Evolutionary conservation across 352 stramenopile species (phyloP).

Genomic region (Halophytophthora batemanensis): DNA sequence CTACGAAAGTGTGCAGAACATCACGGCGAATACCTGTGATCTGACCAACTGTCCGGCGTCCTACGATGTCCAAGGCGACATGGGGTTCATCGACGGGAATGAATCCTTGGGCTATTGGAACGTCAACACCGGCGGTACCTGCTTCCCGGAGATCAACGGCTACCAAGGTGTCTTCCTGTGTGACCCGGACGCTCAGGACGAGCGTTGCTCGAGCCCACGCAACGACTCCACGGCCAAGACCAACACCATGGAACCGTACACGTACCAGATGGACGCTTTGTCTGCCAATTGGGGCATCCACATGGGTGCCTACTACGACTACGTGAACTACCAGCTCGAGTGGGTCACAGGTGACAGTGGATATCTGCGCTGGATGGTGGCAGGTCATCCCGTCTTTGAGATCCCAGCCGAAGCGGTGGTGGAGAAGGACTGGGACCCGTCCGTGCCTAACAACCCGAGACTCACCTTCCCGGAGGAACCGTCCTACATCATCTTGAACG

Average conservation of each 20-base stretch:
- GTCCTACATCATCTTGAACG: slow-evolving; percentile 73
- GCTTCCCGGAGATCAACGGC: slow-evolving; percentile 50
- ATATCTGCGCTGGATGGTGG: slow-evolving; percentile 53
- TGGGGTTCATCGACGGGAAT: slow-evolving; percentile 40
- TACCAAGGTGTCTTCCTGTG: slow-evolving; percentile 48
- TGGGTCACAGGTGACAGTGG: slow-evolving; percentile 50
- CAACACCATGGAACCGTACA: slow-evolving; percentile 38
- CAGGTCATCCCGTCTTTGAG: slow-evolving; percentile 50
- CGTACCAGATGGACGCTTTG: slow-evolving; percentile 66
- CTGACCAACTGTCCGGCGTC: slow-evolving; percentile 52
- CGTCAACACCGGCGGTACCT: slow-evolving; percentile 47
- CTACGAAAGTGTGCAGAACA: slow-evolving; percentile 33
- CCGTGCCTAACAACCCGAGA: slow-evolving; percentile 29
- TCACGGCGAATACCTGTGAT: slow-evolving; percentile 46
- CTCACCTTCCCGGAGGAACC: slow-evolving; percentile 65
- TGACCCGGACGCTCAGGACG: slow-evolving; percentile 40
- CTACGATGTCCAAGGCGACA: slow-evolving; percentile 33
- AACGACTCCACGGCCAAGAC: slow-evolving; percentile 23
- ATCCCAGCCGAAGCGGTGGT: slow-evolving; percentile 46
- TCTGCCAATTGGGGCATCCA: slow-evolving; percentile 45
- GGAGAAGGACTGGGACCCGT: slow-evolving; percentile 35
- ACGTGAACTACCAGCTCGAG: slow-evolving; percentile 53
- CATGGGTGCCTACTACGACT: slow-evolving; percentile 40
- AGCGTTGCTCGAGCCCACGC: slow-evolving; percentile 27
- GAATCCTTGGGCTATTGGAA: slow-evolving; percentile 44